Conservation (phyloP, 768 basidiomycete species). For the Tephrocybe sp. region DNA sequence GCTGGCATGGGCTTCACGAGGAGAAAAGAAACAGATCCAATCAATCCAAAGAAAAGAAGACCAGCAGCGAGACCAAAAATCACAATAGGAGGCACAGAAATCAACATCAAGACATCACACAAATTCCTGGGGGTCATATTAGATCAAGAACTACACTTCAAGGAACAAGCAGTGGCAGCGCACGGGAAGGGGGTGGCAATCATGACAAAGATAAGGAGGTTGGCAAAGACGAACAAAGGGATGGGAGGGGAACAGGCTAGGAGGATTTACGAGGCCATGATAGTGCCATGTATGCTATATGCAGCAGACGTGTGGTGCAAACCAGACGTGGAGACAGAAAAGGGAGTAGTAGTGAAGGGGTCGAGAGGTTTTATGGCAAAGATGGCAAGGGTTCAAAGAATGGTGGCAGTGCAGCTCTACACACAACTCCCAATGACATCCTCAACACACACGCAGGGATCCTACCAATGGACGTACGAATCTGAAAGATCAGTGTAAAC, state of each 20-base stretch:
- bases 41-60: not conserved
- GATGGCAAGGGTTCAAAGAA: not conserved
- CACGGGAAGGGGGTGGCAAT: constrained; percentile 7
- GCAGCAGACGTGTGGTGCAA: not conserved
- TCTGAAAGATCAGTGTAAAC: not conserved
- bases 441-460: not conserved
- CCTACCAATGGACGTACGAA: not conserved
- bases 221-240: not conserved
- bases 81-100: not conserved
- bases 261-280: not conserved
- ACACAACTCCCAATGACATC: not conserved
- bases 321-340: not conserved
- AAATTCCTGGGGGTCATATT: constrained; percentile 19
- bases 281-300: not conserved
- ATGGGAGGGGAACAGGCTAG: not conserved
- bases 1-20: not conserved
- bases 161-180: constrained; percentile 12
- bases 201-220: not conserved
- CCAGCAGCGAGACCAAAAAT: not conserved
- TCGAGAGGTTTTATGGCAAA: not conserved
- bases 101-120: not conserved
- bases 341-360: not conserved
- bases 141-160: constrained; percentile 16
- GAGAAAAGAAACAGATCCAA: not conserved
- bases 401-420: not conserved